Percentiles rank a stretch among this genome's conserved stretches.
These are phyloP conservation scores for Podila epicladia DNA, from an alignment of 192 early-diverging fungal genomes.

Conservation along the genomic window DNA sequence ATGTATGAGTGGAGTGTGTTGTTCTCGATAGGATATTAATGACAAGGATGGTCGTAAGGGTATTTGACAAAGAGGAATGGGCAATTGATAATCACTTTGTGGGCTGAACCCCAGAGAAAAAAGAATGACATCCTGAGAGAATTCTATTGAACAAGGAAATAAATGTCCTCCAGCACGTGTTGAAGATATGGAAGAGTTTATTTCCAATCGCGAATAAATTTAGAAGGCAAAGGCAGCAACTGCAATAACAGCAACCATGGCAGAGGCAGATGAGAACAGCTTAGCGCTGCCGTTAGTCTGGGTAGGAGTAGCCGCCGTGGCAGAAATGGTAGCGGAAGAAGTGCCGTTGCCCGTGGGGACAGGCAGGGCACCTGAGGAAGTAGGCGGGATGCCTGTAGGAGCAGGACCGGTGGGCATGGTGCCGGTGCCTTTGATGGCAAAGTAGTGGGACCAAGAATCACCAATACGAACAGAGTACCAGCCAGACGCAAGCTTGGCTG, in stretches of 20 bases:
- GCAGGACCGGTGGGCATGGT: constrained; percentile 12
- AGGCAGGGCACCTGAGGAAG: background rate
- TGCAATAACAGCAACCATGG: constrained; percentile 11
- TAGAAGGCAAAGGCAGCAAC: constrained; percentile 17
- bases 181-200: too few relatives aligned
- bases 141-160: too few relatives aligned
- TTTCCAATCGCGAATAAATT: background rate
- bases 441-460: constrained; percentile 32
- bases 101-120: too few relatives aligned
- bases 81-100: too few relatives aligned
- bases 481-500: constrained; percentile 17
- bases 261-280: background rate
- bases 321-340: background rate
- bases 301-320: background rate
- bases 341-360: constrained; percentile 1
- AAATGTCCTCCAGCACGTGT: too few relatives aligned
- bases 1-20: too few relatives aligned
- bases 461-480: constrained; percentile 43
- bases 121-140: too few relatives aligned
- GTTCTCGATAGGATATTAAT: too few relatives aligned
- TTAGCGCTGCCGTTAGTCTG: background rate
- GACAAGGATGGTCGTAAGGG: too few relatives aligned
- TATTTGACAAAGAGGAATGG: too few relatives aligned
- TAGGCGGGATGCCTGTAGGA: constrained; percentile 3
- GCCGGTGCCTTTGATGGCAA: constrained; percentile 24